These are phyloP conservation scores for Ascocoryne sarcoides DNA, from an alignment of 2,329 filamentous ascomycete species.

Conservation along the genomic window DNA sequence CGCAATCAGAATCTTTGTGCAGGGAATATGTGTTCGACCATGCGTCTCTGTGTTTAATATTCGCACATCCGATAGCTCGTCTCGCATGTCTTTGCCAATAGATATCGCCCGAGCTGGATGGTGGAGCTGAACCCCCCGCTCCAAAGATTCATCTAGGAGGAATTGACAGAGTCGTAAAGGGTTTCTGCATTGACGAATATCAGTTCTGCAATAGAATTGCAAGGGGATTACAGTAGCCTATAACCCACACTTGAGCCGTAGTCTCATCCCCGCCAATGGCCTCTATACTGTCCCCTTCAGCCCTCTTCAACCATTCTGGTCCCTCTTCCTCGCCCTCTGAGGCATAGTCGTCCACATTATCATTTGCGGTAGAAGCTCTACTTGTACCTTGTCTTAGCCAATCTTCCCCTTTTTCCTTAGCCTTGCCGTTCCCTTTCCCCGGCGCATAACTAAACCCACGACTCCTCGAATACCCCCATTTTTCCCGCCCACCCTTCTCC, in stretches of 20 bases:
- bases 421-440: conserved; percentile 18
- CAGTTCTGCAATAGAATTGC: background rate
- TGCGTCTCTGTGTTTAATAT: conserved; percentile 38
- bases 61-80: conserved; percentile 42
- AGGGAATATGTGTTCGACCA: conserved; percentile 46
- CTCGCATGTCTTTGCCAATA: conserved; percentile 41
- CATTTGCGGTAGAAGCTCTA: conserved; percentile 43
- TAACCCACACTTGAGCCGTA: conserved; percentile 56
- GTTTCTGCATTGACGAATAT: conserved; percentile 40
- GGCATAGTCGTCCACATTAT: conserved; percentile 23
- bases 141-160: conserved; percentile 48
- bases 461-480: conserved; percentile 51
- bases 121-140: conserved; percentile 55
- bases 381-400: conserved; percentile 60
- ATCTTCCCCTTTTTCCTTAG: conserved; percentile 46
- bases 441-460: conserved; percentile 46
- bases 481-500: conserved; percentile 12
- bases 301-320: conserved; percentile 51
- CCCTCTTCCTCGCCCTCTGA: conserved; percentile 14
- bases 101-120: conserved; percentile 51
- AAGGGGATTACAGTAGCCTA: background rate
- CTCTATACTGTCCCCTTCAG: conserved; percentile 47
- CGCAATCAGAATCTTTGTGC: conserved; percentile 56
- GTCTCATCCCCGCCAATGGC: conserved; percentile 51
- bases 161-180: conserved; percentile 58